These are phyloP conservation scores for Pharus latifolius DNA, from an alignment of 176 grass and related monocot genomes.

Conservation along the genomic window DNA sequence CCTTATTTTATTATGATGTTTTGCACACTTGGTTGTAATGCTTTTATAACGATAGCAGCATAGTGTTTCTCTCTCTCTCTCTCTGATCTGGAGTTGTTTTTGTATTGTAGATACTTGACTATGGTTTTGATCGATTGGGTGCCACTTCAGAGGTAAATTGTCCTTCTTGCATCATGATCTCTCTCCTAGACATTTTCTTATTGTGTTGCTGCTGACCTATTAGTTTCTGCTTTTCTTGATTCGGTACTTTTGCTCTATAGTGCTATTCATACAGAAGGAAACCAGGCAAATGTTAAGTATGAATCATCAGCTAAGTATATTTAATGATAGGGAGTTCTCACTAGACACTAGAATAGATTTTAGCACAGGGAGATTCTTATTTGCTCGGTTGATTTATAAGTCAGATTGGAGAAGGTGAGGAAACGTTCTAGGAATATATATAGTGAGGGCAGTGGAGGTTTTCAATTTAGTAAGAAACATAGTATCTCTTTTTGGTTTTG, in stretches of 20 bases:
- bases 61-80: not conserved
- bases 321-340: not conserved
- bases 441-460: not conserved
- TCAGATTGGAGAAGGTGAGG: too few species aligned
- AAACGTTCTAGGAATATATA: not conserved
- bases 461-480: not conserved
- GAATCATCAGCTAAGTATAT: not conserved
- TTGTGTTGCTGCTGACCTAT: not conserved
- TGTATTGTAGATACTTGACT: constrained; percentile 76
- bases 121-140: constrained; percentile 88
- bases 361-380: not conserved
- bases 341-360: not conserved
- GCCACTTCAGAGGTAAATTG: constrained; percentile 63
- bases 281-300: not conserved
- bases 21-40: not conserved
- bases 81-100: constrained; percentile 9
- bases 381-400: not conserved
- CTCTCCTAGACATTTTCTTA: not conserved
- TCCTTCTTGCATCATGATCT: not conserved
- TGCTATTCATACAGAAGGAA: not conserved
- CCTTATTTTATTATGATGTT: constrained; percentile 3
- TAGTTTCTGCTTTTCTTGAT: not conserved
- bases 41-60: not conserved
- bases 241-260: constrained; percentile 14
- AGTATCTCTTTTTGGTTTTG: not conserved